phyloP scores from a whole-genome alignment of 2,329 filamentous ascomycete species.

The Macrophomina phaseolina region DNA sequence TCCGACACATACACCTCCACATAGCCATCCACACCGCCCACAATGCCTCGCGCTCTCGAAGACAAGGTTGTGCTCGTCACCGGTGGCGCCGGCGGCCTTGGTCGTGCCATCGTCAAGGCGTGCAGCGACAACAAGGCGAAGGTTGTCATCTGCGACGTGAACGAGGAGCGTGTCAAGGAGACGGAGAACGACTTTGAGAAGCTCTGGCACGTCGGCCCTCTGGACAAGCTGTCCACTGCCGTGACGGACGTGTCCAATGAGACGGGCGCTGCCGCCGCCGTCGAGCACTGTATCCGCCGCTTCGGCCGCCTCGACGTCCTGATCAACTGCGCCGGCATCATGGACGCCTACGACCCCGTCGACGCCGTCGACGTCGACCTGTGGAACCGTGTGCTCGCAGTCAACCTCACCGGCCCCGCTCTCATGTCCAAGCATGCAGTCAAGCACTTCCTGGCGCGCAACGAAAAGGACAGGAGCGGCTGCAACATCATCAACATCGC shows the following conservation, averaged over 20 bases:
- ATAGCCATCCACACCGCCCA: background rate
- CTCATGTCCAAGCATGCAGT: constrained; percentile 60
- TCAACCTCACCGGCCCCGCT: constrained; percentile 64
- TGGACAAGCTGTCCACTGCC: constrained; percentile 11
- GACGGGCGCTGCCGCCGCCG: background rate
- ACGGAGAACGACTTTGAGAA: constrained; percentile 20
- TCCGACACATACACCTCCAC: background rate
- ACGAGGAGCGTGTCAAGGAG: constrained; percentile 29
- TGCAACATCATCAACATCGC: constrained; percentile 61
- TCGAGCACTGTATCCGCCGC: constrained; percentile 20
- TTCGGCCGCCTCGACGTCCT: constrained; percentile 63
- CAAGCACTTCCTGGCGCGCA: constrained; percentile 53
- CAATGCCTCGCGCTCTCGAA: constrained; percentile 14
- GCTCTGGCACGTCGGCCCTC: constrained; percentile 2
- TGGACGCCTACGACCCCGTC: constrained; percentile 62
- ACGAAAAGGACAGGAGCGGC: constrained; percentile 35
- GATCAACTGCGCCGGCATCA: constrained; percentile 64
- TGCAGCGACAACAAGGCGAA: constrained; percentile 38
- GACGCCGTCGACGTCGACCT: constrained; percentile 52
- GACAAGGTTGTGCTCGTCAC: constrained; percentile 29
- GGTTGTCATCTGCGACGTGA: constrained; percentile 45
- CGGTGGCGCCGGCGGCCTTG: constrained; percentile 28
- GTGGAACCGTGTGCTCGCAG: constrained; percentile 61
- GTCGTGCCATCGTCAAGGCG: constrained; percentile 26
- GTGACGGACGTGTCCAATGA: constrained; percentile 25